A percentile compares a stretch with the other conserved stretches of the same genome.
phyloP scores from a whole-genome alignment of 805 yeast genomes.

The Suhomyces xylopsoci region DNA sequence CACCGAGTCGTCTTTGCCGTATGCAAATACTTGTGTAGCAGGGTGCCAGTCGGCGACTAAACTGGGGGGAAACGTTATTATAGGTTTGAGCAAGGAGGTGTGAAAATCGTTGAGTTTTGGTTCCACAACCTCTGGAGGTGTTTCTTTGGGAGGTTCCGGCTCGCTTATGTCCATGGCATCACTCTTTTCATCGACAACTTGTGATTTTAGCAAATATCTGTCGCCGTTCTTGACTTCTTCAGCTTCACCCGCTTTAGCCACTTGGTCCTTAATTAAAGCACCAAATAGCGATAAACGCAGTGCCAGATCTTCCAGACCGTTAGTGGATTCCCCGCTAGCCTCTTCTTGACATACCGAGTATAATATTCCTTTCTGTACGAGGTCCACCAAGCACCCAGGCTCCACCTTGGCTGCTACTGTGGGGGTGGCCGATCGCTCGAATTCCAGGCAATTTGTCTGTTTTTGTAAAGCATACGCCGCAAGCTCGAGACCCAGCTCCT shows the following conservation, averaged over 20 bases:
- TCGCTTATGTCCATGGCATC: background rate
- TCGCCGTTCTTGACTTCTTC: slow-evolving; percentile 13
- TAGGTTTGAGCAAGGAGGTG: slow-evolving; percentile 39
- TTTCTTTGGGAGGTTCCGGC: background rate
- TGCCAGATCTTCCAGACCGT: slow-evolving; percentile 7
- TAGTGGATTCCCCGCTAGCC: slow-evolving; percentile 29
- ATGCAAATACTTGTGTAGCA: slow-evolving; percentile 44
- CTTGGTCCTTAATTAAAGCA: slow-evolving; percentile 47
- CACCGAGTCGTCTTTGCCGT: slow-evolving; percentile 49
- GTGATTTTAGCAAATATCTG: slow-evolving; percentile 1
- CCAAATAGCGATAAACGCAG: slow-evolving; percentile 39
- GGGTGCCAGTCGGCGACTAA: slow-evolving; percentile 60
- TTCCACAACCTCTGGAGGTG: background rate
- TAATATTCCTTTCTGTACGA: slow-evolving; percentile 83
- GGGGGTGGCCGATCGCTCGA: slow-evolving; percentile 44
- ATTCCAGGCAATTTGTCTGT: slow-evolving; percentile 59
- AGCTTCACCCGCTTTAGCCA: slow-evolving; percentile 9
- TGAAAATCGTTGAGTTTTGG: background rate
- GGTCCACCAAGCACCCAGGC: slow-evolving; percentile 75
- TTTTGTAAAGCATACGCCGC: slow-evolving; percentile 79
- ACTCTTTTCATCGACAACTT: background rate
- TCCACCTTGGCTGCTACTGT: slow-evolving; percentile 51
- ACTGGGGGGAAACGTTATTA: slow-evolving; percentile 40
- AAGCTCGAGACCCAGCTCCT: slow-evolving; percentile 76
- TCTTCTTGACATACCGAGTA: slow-evolving; percentile 68